phyloP scores from a whole-genome alignment of 2,329 filamentous ascomycete species.

The Aureobasidium lini region DNA sequence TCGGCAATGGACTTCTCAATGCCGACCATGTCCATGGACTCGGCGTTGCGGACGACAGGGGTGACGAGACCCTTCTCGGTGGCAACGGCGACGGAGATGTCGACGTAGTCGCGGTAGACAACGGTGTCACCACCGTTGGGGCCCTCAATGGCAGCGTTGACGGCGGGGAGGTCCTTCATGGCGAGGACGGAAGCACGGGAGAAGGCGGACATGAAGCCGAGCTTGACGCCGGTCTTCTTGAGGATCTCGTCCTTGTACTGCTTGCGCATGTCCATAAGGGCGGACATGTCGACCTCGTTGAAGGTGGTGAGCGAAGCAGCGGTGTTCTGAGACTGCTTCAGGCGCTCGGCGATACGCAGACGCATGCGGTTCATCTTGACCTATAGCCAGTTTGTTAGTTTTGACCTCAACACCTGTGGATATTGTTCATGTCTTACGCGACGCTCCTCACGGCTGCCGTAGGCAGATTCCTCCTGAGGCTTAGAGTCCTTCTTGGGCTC shows the following conservation, averaged over 20 bases:
- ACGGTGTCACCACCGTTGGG: conserved; percentile 94
- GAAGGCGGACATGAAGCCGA: conserved; percentile 99
- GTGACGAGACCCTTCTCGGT: conserved; percentile 97
- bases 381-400: conserved; percentile 38
- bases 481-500: conserved; percentile 37
- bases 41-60: conserved; percentile 88
- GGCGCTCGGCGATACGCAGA: conserved; percentile 87
- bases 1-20: conserved; percentile 91
- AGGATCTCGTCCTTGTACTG: conserved; percentile 93
- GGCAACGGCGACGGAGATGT: conserved; percentile 93
- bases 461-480: conserved; percentile 37
- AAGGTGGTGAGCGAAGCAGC: conserved; percentile 95
- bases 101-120: conserved; percentile 96
- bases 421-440: conserved; percentile 51
- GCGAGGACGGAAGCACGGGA: conserved; percentile 82
- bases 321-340: conserved; percentile 99
- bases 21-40: conserved; percentile 75
- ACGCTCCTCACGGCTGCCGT: conserved; percentile 77
- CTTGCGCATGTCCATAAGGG: conserved; percentile 93
- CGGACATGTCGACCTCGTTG: conserved; percentile 99
- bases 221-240: conserved; percentile 93
- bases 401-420: too few relatives aligned
- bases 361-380: conserved; percentile 99
- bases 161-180: conserved; percentile 87
- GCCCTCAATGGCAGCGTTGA: conserved; percentile 96